These are phyloP conservation scores for Centrapalus pauciflorus DNA, from an alignment of 129 eudicot species.

Conservation along the genomic window DNA sequence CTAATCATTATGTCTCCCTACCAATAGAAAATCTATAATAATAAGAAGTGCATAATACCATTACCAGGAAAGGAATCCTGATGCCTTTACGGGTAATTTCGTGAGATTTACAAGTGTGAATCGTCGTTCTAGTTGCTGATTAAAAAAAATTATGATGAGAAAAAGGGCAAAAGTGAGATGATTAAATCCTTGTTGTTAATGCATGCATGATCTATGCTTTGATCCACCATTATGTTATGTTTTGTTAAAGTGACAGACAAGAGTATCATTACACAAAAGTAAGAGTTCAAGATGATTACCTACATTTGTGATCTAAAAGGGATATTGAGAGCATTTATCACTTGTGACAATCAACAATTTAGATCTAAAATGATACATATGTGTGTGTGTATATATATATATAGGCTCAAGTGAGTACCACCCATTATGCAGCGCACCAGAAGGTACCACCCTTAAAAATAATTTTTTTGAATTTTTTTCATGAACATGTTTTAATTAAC, in stretches of 20 bases:
- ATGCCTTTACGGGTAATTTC: not conserved
- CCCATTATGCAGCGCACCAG: too few species aligned
- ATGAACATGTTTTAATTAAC: too few species aligned
- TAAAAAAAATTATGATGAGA: not conserved
- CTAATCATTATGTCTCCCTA: constrained; percentile 30
- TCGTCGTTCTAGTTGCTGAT: not conserved
- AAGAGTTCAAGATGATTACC: constrained; percentile 29
- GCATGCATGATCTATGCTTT: constrained; percentile 33
- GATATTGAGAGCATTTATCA: constrained; percentile 4
- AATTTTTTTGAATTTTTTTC: too few species aligned
- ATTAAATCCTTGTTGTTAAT: constrained; percentile 31
- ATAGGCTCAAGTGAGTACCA: too few species aligned
- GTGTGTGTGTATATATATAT: too few species aligned
- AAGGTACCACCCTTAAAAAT: too few species aligned
- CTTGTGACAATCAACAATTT: constrained; percentile 7
- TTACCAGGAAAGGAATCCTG: not conserved
- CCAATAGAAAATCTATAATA: constrained; percentile 11
- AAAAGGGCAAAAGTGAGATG: constrained; percentile 1
- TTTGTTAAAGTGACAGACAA: constrained; percentile 30
- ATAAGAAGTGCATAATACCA: not conserved
- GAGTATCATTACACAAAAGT: constrained; percentile 31
- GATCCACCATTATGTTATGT: constrained; percentile 34
- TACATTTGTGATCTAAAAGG: constrained; percentile 27
- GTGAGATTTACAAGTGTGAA: constrained; percentile 5
- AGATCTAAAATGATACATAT: constrained; percentile 29